These are phyloP conservation scores for Colletotrichum sansevieriae DNA, from an alignment of 2,329 filamentous ascomycete genomes.

Conservation along the genomic window DNA sequence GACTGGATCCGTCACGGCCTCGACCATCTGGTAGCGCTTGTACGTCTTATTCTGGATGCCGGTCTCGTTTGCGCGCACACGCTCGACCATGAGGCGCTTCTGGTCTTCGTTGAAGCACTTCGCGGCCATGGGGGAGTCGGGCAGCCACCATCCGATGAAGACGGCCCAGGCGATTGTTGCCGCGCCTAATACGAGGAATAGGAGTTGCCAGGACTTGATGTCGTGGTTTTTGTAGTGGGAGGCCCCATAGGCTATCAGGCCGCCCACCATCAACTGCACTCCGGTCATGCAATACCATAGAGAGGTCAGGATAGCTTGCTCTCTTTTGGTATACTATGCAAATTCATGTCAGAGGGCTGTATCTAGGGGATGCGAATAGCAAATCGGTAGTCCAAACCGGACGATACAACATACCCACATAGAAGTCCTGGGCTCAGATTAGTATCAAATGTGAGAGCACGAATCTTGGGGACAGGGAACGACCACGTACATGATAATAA, in stretches of 20 bases:
- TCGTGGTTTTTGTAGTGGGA: conserved; percentile 60
- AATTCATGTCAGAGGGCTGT: background rate
- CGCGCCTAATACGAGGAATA: conserved; percentile 74
- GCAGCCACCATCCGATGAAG: conserved; percentile 69
- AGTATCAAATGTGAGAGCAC: background rate
- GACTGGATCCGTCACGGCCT: too few species aligned
- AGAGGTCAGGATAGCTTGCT: conserved; percentile 73
- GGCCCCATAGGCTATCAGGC: conserved; percentile 67
- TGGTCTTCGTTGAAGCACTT: conserved; percentile 73
- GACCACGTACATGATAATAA: conserved; percentile 53
- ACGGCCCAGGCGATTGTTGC: conserved; percentile 70
- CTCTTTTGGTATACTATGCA: conserved; percentile 56
- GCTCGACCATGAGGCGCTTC: conserved; percentile 65
- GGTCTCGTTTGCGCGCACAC: too few species aligned
- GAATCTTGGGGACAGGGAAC: too few species aligned
- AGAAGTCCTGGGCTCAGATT: conserved; percentile 47
- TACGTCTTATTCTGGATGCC: too few species aligned
- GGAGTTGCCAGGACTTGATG: conserved; percentile 56
- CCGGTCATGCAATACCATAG: conserved; percentile 76
- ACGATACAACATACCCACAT: conserved; percentile 50
- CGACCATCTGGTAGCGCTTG: too few species aligned
- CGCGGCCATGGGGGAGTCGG: conserved; percentile 68
- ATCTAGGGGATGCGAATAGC: background rate
- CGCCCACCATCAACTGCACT: conserved; percentile 68
- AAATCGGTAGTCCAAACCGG: too few species aligned